Conservation (phyloP, 768 basidiomycete genomes). For the Boletus vermiculosoides region DNA sequence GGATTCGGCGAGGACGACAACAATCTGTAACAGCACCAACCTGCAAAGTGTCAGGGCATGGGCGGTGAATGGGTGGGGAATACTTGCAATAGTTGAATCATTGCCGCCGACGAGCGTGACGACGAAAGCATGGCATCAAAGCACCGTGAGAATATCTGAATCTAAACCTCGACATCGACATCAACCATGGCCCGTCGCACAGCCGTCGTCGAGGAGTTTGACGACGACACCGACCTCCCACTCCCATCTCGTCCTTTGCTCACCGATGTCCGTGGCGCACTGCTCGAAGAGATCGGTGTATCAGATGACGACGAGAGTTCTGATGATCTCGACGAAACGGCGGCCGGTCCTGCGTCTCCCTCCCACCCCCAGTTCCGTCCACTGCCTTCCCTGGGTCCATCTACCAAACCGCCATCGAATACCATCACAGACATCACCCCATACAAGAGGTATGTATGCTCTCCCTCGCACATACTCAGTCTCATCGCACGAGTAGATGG, state of each 20-base stretch:
- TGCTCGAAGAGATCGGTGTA: constrained; percentile 68
- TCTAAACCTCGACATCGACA: constrained; percentile 6
- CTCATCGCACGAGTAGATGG: constrained; percentile 58
- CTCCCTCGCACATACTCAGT: not conserved
- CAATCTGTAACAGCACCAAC: constrained; percentile 11
- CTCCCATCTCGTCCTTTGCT: constrained; percentile 67
- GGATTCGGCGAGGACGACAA: constrained; percentile 5
- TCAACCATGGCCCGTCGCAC: constrained; percentile 65
- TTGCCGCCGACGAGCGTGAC: constrained; percentile 1
- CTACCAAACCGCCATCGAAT: constrained; percentile 31
- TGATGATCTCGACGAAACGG: constrained; percentile 32
- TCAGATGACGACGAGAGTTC: constrained; percentile 50
- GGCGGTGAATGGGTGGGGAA: not conserved
- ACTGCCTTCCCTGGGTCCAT: constrained; percentile 13
- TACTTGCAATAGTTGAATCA: constrained; percentile 15
- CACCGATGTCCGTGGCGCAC: constrained; percentile 66
- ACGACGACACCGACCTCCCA: constrained; percentile 92
- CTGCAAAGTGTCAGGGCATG: constrained; percentile 6
- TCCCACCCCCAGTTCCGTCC: constrained; percentile 31
- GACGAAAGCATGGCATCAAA: constrained; percentile 11
- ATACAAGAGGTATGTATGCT: constrained; percentile 67
- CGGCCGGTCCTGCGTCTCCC: constrained; percentile 58
- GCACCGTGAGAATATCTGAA: constrained; percentile 27
- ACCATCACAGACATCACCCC: constrained; percentile 73
- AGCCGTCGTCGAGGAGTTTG: constrained; percentile 75